A percentile compares a stretch with the other conserved stretches of the same genome.
Evolutionary conservation across 148 eudicot species (phyloP).

Genomic region (Fagopyrum esculentum): DNA sequence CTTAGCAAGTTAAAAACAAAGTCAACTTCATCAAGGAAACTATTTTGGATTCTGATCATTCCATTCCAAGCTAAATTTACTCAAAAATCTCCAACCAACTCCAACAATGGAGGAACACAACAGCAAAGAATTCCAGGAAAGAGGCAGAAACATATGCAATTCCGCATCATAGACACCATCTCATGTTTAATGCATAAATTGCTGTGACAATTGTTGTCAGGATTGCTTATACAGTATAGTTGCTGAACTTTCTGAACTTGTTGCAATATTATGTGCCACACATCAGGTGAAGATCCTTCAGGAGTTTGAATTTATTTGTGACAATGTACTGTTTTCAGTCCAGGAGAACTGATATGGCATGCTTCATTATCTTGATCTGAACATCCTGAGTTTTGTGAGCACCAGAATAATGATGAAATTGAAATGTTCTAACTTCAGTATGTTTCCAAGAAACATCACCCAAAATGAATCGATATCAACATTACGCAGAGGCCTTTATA

Average conservation of each 20-base stretch:
- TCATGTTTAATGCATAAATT: neutral
- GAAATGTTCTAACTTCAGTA: neutral
- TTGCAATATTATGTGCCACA: neutral
- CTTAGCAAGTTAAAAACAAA: neutral
- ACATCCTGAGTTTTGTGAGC: neutral
- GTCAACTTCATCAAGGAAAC: neutral
- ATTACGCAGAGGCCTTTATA: too few species aligned
- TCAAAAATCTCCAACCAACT: neutral
- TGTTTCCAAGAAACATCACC: neutral
- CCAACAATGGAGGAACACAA: slow-evolving; percentile 1
- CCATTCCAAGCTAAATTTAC: neutral
- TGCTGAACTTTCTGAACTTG: neutral
- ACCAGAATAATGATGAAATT: neutral
- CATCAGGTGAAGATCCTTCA: slow-evolving; percentile 4
- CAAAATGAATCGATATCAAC: neutral
- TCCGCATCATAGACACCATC: neutral
- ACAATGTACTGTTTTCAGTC: neutral
- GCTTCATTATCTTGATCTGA: neutral
- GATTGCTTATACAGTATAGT: slow-evolving; percentile 2
- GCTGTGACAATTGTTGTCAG: slow-evolving; percentile 2
- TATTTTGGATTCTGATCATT: neutral
- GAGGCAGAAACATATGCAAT: neutral
- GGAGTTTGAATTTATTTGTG: slow-evolving; percentile 6
- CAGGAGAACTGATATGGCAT: neutral
- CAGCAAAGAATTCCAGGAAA: neutral